Conservation (phyloP, 1,284 basidiomycete genomes). For the Sanghuangporus sanghuang region DNA sequence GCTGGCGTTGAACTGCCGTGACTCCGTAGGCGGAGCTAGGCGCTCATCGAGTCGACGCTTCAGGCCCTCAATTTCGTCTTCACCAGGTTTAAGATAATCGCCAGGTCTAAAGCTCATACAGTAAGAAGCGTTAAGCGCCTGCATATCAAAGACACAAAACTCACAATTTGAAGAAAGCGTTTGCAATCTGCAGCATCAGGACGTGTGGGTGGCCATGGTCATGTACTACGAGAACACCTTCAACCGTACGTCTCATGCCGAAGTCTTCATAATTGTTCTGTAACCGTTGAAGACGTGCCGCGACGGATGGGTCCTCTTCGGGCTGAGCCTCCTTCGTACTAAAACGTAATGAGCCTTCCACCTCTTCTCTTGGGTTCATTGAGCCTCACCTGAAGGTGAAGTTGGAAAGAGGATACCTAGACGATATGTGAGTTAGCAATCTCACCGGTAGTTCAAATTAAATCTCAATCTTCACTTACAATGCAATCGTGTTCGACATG, state of each 20-base stretch:
- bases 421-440: background rate
- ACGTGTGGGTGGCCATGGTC: constrained; percentile 94
- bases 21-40: constrained; percentile 69
- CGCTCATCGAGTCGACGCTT: constrained; percentile 85
- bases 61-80: constrained; percentile 88
- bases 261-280: constrained; percentile 97
- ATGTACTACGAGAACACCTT: constrained; percentile 95
- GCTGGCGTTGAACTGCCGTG: constrained; percentile 62
- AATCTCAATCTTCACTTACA: constrained; percentile 40
- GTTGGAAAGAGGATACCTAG: constrained; percentile 78
- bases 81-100: constrained; percentile 96
- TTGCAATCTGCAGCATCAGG: constrained; percentile 96
- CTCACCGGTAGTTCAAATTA: background rate
- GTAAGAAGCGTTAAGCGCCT: background rate
- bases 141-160: constrained; percentile 28
- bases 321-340: constrained; percentile 93
- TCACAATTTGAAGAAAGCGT: constrained; percentile 97
- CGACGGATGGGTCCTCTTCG: constrained; percentile 94
- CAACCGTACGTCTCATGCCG: constrained; percentile 91
- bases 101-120: constrained; percentile 66
- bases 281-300: constrained; percentile 80
- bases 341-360: background rate
- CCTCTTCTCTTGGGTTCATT: background rate
- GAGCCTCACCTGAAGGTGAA: constrained; percentile 71
- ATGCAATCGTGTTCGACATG: constrained; percentile 74